These are phyloP conservation scores for Sarcocystis neurona DNA, from an alignment of 169 alveolate genomes.

Conservation along the genomic window DNA sequence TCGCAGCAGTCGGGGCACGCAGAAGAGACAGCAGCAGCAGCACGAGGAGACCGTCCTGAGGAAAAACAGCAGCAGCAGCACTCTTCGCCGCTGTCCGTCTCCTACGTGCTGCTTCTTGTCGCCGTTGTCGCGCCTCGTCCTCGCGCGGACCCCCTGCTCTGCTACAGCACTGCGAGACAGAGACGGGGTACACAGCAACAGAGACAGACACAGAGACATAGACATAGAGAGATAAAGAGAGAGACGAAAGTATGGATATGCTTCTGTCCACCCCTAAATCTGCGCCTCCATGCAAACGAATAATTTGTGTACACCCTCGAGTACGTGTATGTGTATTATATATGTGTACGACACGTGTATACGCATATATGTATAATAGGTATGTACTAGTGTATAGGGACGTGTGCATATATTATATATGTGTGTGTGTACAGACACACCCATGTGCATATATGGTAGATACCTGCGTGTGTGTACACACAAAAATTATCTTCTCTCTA, in stretches of 20 bases:
- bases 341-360: no score
- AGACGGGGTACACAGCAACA: not conserved
- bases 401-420: no score
- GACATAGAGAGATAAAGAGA: not conserved
- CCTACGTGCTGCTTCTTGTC: not conserved
- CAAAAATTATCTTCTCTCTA: no score
- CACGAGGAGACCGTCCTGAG: no score
- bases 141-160: conserved; percentile 10
- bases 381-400: no score
- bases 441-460: no score
- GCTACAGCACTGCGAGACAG: conserved; percentile 16
- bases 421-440: no score
- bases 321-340: not conserved
- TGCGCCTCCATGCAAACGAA: not conserved
- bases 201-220: no score
- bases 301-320: not conserved
- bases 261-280: not conserved
- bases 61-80: not conserved
- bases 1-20: no score
- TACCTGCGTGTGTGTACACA: no score
- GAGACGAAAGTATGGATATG: not conserved
- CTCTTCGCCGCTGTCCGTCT: not conserved
- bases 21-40: no score
- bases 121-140: conserved; percentile 5
- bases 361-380: no score